A percentile compares a stretch with the other conserved stretches of the same genome.
Conservation (phyloP, 805 yeast species). For the Phaffomyces thermotolerans region DNA sequence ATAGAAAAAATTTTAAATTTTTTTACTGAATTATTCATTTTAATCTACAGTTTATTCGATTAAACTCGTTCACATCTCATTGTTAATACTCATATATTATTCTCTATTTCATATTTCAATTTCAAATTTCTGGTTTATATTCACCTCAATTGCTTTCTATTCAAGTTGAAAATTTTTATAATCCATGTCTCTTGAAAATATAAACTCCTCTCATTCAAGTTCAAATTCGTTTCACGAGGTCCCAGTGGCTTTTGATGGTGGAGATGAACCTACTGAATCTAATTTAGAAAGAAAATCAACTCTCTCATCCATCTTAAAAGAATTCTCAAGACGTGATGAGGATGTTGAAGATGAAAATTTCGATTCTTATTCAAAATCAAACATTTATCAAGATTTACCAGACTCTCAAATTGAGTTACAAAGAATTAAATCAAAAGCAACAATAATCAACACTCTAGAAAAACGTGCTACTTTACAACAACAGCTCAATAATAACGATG, state of each 20-base stretch:
- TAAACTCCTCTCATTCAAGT: no score
- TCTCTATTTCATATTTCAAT: no score
- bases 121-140: no score
- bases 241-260: background rate
- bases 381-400: constrained; percentile 32
- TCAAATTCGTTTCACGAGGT: background rate
- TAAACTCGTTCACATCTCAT: no score
- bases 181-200: no score
- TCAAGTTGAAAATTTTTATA: no score
- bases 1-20: no score
- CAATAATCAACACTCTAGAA: constrained; percentile 33
- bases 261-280: background rate
- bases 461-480: constrained; percentile 20
- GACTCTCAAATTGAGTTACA: constrained; percentile 31
- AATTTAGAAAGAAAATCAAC: constrained; percentile 1
- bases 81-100: no score
- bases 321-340: background rate
- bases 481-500: constrained; percentile 6
- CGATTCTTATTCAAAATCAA: constrained; percentile 19
- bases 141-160: no score
- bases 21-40: no score
- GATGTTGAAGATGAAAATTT: constrained; percentile 5
- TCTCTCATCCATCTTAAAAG: background rate
- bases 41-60: no score
- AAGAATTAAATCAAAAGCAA: constrained; percentile 37